Evolutionary conservation across 2,329 filamentous ascomycete genomes (phyloP).

Genomic region (Talaromyces sp.): DNA sequence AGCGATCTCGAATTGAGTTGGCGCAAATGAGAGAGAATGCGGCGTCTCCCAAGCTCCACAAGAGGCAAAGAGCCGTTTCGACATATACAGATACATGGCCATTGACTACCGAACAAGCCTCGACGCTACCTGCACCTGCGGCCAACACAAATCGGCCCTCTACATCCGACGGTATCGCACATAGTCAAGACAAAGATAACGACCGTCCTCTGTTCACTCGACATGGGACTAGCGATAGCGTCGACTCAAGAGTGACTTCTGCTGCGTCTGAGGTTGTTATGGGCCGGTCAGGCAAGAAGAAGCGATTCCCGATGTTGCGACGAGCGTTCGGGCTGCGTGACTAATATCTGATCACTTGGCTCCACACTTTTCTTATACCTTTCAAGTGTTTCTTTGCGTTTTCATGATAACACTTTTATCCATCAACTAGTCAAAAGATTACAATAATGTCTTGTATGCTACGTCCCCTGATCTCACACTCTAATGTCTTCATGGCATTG

Average conservation of each 20-base stretch:
- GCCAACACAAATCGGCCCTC: slow-evolving; percentile 3
- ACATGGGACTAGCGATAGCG: slow-evolving; percentile 18
- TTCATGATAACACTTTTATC: neutral
- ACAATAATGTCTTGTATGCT: neutral
- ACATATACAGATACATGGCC: slow-evolving; percentile 5
- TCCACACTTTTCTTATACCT: neutral
- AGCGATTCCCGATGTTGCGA: slow-evolving; percentile 43
- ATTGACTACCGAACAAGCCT: neutral
- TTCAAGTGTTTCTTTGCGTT: neutral
- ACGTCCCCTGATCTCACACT: neutral
- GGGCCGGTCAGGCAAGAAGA: slow-evolving; percentile 41
- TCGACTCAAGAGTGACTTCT: slow-evolving; percentile 20
- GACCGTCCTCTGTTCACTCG: slow-evolving; percentile 10
- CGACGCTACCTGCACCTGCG: neutral
- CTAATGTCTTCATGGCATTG: neutral
- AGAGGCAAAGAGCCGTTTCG: slow-evolving; percentile 20
- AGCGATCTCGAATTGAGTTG: slow-evolving; percentile 54
- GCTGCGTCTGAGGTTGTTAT: slow-evolving; percentile 30
- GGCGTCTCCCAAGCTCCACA: slow-evolving; percentile 28
- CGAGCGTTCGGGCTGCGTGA: slow-evolving; percentile 43
- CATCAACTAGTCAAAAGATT: neutral
- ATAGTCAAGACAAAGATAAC: slow-evolving; percentile 4
- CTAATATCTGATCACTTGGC: slow-evolving; percentile 15
- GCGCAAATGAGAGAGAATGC: slow-evolving; percentile 29
- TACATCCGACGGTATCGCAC: slow-evolving; percentile 21